Evolutionary conservation across 805 yeast species (phyloP), one percentile per base, ranked within the genome.

Genomic region (Saturnispora hagleri): DNA sequence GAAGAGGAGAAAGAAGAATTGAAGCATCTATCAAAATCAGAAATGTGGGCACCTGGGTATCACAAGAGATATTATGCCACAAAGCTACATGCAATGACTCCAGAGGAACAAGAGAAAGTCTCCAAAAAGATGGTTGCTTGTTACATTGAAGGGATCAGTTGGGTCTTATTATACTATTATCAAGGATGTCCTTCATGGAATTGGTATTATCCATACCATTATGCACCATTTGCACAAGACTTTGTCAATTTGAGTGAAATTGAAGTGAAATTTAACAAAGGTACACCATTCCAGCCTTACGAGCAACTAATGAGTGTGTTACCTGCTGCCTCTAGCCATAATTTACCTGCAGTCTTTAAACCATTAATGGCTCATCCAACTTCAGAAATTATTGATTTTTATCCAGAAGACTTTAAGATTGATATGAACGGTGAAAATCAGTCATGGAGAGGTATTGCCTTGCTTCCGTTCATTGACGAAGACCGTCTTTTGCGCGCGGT

Each of bases 141-240:
- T 47, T 93, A 93, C 62, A 76, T 93, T 51, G 97, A 91, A 67
- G 99, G 99, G 55, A 86, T 93, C 4, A 81, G 96, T n/a, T 93
- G 99, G 99, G 96, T 84, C 1, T 73, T 93, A 57, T 69, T 88
- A 50, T 93, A 93, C 66, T 93, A 93, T 69, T 91, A 88, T 67
- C 98, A 93, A 68, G 98, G 97, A 2, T 91, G 98, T 69, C 96
- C 96, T 0, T 91, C 98, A 0, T 93, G 99, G 99, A 83, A 83
- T 51, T 93, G 99, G 99, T 93, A 81, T 67, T 93, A 84, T 61
- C 99, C 98, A 0, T 91, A 84, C 65, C 98, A 93, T 64, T 95
- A 93, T 70, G 98, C 99, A 0, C 99, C 99, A 22, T 90, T 93
- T 74, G 98, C 97, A 0, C 52, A 84, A 5, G 99, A 93, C 66